Evolutionary conservation across 2,329 filamentous ascomycete species (phyloP).

Genomic region (Aspergillus hortae): DNA sequence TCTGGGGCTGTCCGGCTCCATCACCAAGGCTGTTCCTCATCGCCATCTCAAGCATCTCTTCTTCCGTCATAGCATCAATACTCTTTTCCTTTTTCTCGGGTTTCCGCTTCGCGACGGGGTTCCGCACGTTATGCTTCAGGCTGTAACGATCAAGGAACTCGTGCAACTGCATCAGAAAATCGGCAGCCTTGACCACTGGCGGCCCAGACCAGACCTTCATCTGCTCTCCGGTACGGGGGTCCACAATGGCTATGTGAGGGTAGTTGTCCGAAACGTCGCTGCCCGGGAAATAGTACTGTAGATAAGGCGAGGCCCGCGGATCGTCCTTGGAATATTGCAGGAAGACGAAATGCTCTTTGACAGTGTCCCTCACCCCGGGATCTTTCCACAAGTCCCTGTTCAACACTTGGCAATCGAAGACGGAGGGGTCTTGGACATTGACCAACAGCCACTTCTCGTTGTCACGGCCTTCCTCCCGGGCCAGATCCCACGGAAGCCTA

Average conservation of each 20-base stretch:
- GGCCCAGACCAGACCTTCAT: constrained; percentile 92
- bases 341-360: constrained; percentile 92
- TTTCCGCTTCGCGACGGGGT: constrained; percentile 80
- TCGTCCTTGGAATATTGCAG: constrained; percentile 90
- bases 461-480: constrained; percentile 79
- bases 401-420: constrained; percentile 91
- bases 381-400: constrained; percentile 98
- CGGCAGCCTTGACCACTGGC: constrained; percentile 69
- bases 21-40: constrained; percentile 76
- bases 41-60: constrained; percentile 95
- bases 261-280: constrained; percentile 85
- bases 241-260: constrained; percentile 92
- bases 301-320: constrained; percentile 70
- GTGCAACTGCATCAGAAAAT: constrained; percentile 87
- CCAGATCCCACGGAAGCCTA: constrained; percentile 74
- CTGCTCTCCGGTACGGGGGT: constrained; percentile 92
- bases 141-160: constrained; percentile 98
- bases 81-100: constrained; percentile 68
- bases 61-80: constrained; percentile 87
- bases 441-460: constrained; percentile 91
- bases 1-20: constrained; percentile 46
- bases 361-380: constrained; percentile 68
- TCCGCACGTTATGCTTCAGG: constrained; percentile 80
- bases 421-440: constrained; percentile 87
- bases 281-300: constrained; percentile 82